These are phyloP conservation scores for Boechera divaricarpa DNA, from an alignment of 345 rosid genomes.

Conservation along the genomic window DNA sequence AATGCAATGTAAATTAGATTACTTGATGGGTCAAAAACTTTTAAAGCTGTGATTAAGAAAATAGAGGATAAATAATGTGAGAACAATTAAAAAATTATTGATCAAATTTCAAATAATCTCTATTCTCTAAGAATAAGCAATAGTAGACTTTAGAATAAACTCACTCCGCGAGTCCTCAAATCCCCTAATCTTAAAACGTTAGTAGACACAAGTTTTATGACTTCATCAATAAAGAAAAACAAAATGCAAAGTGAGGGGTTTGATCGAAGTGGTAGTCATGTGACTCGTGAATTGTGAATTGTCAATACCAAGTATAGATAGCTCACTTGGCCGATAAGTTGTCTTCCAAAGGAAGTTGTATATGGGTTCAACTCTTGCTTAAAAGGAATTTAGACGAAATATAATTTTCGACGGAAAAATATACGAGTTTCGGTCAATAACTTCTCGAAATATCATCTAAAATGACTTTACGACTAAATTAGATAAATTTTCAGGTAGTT, in stretches of 20 bases:
- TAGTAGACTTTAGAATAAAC: not conserved
- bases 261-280: not conserved
- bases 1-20: not conserved
- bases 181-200: not conserved
- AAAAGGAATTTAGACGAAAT: too few relatives aligned
- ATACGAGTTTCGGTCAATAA: too few relatives aligned
- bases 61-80: not conserved
- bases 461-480: not conserved
- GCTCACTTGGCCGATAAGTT: not conserved
- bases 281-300: not conserved
- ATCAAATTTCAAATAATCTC: not conserved
- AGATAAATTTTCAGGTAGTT: not conserved
- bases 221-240: not conserved
- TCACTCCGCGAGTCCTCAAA: not conserved
- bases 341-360: not conserved
- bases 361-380: too few relatives aligned
- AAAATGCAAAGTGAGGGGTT: not conserved
- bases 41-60: not conserved
- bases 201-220: too few relatives aligned
- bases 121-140: not conserved
- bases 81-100: too few relatives aligned
- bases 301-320: not conserved
- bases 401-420: too few relatives aligned
- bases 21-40: not conserved
- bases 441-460: too few relatives aligned